These are phyloP conservation scores for Zangia roseola DNA, from an alignment of 768 basidiomycete species.

Conservation along the genomic window DNA sequence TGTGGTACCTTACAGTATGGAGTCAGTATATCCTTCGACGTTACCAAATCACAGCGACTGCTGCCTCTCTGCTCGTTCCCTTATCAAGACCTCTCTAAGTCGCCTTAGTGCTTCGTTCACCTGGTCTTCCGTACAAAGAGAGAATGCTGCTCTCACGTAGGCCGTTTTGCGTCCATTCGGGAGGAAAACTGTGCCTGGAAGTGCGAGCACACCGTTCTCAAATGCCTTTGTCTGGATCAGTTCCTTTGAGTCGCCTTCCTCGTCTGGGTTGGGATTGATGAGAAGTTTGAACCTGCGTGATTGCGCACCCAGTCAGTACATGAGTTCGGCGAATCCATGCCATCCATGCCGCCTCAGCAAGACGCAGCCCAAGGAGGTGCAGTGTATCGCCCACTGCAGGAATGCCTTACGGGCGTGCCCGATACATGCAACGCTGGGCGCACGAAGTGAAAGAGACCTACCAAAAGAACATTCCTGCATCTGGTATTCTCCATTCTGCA, in stretches of 20 bases:
- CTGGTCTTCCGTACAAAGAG: constrained; percentile 60
- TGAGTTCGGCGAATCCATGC: constrained; percentile 8
- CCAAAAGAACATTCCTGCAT: constrained; percentile 92
- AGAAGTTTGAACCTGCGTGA: constrained; percentile 66
- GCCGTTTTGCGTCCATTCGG: constrained; percentile 67
- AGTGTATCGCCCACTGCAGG: background rate
- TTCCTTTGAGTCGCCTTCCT: constrained; percentile 65
- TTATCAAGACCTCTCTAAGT: constrained; percentile 43
- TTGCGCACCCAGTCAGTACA: constrained; percentile 17
- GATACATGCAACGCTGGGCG: constrained; percentile 3
- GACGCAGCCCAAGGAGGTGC: constrained; percentile 5
- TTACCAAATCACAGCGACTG: constrained; percentile 1
- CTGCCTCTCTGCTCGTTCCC: constrained; percentile 17
- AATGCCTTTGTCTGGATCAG: constrained; percentile 75
- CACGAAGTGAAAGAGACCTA: constrained; percentile 31
- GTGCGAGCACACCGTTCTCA: constrained; percentile 80
- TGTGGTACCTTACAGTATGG: constrained; percentile 8
- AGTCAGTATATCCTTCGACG: background rate
- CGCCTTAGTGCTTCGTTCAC: constrained; percentile 73
- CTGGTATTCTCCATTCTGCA: constrained; percentile 69
- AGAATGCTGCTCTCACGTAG: constrained; percentile 84
- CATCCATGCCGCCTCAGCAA: background rate
- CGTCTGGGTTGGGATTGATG: constrained; percentile 33
- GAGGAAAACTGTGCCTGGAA: constrained; percentile 82
- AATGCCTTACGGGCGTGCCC: constrained; percentile 4